Conservation (phyloP, 2,329 filamentous ascomycete genomes). For the Onygenales sp. region DNA sequence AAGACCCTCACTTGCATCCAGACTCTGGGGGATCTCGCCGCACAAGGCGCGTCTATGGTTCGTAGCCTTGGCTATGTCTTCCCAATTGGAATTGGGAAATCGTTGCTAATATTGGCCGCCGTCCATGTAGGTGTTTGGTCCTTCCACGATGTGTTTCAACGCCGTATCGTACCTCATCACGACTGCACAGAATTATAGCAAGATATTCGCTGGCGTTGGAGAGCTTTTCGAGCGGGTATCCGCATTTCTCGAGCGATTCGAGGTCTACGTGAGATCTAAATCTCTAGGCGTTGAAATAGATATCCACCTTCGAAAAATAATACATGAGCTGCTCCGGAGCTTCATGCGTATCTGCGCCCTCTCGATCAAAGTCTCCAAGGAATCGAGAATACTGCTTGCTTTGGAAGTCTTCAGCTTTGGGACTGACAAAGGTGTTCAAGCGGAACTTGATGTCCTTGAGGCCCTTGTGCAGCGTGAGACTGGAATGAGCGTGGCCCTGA, state of each 20-base stretch:
- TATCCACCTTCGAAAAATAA: conserved; percentile 16
- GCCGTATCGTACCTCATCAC: conserved; percentile 20
- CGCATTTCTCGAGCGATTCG: conserved; percentile 19
- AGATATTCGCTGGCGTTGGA: conserved; percentile 19
- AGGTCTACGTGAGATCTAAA: conserved; percentile 16
- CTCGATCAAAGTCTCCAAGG: conserved; percentile 17
- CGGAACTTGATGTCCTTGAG: conserved; percentile 15
- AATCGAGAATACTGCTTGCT: conserved; percentile 16
- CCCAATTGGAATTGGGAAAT: not conserved
- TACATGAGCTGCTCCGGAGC: conserved; percentile 17
- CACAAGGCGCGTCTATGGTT: conserved; percentile 19
- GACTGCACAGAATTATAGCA: conserved; percentile 19
- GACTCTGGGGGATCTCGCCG: conserved; percentile 16
- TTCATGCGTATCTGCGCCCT: conserved; percentile 19
- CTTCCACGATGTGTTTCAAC: conserved; percentile 20
- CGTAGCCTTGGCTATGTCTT: not conserved
- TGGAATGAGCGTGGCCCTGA: conserved; percentile 18
- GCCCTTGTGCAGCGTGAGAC: conserved; percentile 19
- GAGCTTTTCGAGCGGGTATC: conserved; percentile 19
- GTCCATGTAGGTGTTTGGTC: conserved; percentile 16
- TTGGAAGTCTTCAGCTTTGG: conserved; percentile 20
- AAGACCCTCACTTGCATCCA: conserved; percentile 17
- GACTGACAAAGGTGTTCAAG: conserved; percentile 20
- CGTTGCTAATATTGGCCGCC: not conserved
- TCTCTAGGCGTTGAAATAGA: conserved; percentile 15